Evolutionary conservation across 1,284 basidiomycete species (phyloP), one percentile per base, ranked within the genome.

Genomic region (Rhodotorula sp.): DNA sequence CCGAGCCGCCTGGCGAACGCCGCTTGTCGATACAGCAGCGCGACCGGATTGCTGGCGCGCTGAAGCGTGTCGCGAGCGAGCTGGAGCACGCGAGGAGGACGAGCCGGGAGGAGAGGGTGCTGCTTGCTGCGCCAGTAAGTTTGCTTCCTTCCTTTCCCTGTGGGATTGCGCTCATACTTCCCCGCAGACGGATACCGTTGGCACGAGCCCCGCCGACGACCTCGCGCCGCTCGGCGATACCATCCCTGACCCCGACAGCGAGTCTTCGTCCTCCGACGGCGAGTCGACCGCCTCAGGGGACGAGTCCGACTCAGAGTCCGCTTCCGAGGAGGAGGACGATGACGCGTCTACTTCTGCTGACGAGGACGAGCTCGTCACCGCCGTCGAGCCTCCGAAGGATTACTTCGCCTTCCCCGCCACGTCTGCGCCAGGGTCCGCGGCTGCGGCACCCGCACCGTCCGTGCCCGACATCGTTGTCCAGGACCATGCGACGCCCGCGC

Each of bases 141-240:
- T 32, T 41, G 46, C 61, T 50, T 51, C 56, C 50, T 46, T 37
- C 34, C 12, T 34, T 13, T 37, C 36, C 64, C 46, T 1, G 29
- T 39, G 10, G 7, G 34, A 32, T 55, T 65, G 69, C 67, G 54
- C 56, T 34, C n/a, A 59, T 25, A 36, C 29, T 36, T 15, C 34
- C 59, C 58, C 39, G 29, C 79, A 94, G 92, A 92, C 92, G 29
- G 88, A 91, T 82, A 91, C 93, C 27, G 89, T 96, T 50, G 94
- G 93, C 62, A 96, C 93, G 22, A 57, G 67, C 7, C 66, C 61
- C 12, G 63, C 66, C 34, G 61, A 41, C 59, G 69, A 73, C n/a
- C 46, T 51, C 1, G 39, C 64, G 4, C 72, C 71, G 10, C 69
- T 73, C 41, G 61, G 71, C n/a, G 61, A 37, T 22, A 64, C 19